Conservation (phyloP, 2,329 filamentous ascomycete species). For the Bipolaris cookei region DNA sequence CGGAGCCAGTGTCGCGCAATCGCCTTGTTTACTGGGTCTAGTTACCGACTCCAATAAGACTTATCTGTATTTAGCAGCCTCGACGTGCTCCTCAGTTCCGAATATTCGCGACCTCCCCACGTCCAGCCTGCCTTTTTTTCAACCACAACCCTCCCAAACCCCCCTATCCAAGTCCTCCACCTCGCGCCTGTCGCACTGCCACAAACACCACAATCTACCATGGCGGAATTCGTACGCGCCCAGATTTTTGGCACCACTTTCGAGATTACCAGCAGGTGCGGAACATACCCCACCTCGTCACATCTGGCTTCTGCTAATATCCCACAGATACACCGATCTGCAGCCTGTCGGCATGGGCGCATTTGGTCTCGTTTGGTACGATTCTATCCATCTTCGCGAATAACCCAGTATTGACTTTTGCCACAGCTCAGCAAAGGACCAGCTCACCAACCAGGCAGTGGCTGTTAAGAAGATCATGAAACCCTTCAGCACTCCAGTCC, state of each 20-base stretch:
- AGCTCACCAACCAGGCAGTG: constrained; percentile 95
- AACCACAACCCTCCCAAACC: constrained; percentile 9
- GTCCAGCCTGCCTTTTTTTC: constrained; percentile 23
- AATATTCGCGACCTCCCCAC: constrained; percentile 21
- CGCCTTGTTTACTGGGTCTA: constrained; percentile 22
- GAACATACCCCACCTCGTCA: constrained; percentile 34
- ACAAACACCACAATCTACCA: constrained; percentile 57
- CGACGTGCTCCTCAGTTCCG: constrained; percentile 34
- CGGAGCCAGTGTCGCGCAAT: constrained; percentile 16
- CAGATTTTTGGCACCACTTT: constrained; percentile 99
- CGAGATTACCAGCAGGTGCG: constrained; percentile 96
- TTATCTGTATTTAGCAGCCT: constrained; percentile 28
- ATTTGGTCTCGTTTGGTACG: constrained; percentile 95
- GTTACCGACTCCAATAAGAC: constrained; percentile 23
- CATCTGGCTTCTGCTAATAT: constrained; percentile 30
- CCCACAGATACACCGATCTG: constrained; percentile 86
- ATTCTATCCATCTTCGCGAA: constrained; percentile 12
- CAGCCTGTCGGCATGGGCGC: constrained; percentile 99
- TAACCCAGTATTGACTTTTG: constrained; percentile 20
- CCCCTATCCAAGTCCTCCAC: constrained; percentile 9
- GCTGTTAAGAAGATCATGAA: constrained; percentile 99
- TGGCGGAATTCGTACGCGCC: constrained; percentile 99
- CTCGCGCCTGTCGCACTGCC: constrained; percentile 32
- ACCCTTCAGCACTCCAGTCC: constrained; percentile 97
- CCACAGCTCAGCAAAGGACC: constrained; percentile 89